phyloP scores from a whole-genome alignment of 169 alveolate species.

The Plasmodium ovale region DNA sequence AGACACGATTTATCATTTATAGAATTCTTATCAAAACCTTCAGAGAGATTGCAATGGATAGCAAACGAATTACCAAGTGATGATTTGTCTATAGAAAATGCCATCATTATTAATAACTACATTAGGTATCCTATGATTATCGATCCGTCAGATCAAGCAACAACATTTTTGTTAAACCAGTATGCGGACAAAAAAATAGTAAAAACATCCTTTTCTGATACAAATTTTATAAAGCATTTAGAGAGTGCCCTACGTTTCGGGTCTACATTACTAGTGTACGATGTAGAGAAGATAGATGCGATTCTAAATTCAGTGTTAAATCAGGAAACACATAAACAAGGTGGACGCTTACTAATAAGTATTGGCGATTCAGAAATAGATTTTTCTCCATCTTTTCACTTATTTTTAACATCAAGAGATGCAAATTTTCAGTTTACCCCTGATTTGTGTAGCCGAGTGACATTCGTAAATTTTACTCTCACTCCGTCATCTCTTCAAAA shows the following conservation, averaged over 20 bases:
- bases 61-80: slow-evolving; percentile 96
- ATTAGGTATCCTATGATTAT: slow-evolving; percentile 96
- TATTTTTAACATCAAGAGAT: slow-evolving; percentile 96
- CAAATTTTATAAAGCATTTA: slow-evolving; percentile 92
- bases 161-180: slow-evolving; percentile 84
- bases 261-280: slow-evolving; percentile 95
- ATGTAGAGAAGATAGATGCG: slow-evolving; percentile 94
- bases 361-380: slow-evolving; percentile 98
- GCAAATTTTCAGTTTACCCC: slow-evolving; percentile 96
- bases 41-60: slow-evolving; percentile 91
- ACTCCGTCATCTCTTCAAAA: slow-evolving; percentile 96
- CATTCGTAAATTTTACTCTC: slow-evolving; percentile 97
- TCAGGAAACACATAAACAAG: slow-evolving; percentile 95
- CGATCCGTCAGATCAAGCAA: slow-evolving; percentile 95
- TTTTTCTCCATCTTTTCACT: slow-evolving; percentile 94
- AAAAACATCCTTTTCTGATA: slow-evolving; percentile 90
- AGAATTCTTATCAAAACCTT: slow-evolving; percentile 96
- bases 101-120: slow-evolving; percentile 92
- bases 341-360: slow-evolving; percentile 95
- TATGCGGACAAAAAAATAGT: slow-evolving; percentile 90
- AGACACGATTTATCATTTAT: slow-evolving; percentile 92
- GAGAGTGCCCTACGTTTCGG: slow-evolving; percentile 97
- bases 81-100: slow-evolving; percentile 97
- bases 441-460: slow-evolving; percentile 97
- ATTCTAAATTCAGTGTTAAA: slow-evolving; percentile 90